These are phyloP conservation scores for Ustilago hordei DNA, from an alignment of 1,284 basidiomycete genomes.

Conservation along the genomic window DNA sequence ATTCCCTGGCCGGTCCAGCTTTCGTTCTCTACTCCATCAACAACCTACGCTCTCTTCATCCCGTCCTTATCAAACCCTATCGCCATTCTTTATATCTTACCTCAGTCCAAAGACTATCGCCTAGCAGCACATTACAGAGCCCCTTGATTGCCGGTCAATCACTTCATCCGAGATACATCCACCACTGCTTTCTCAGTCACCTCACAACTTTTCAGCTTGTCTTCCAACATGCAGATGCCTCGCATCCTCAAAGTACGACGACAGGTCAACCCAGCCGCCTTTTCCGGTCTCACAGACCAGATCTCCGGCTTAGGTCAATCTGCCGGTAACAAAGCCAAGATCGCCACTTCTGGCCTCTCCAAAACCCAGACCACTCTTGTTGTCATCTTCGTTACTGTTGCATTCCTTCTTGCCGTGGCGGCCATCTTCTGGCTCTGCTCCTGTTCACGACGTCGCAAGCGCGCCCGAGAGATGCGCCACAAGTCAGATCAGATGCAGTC, in stretches of 20 bases:
- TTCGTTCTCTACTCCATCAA: neutral
- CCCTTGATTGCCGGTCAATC: slow-evolving; percentile 24
- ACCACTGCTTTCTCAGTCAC: neutral
- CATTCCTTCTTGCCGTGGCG: slow-evolving; percentile 17
- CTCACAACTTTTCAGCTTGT: neutral
- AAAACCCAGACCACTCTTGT: slow-evolving; percentile 22
- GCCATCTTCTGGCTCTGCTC: slow-evolving; percentile 45
- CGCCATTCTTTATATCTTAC: neutral
- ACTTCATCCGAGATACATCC: neutral
- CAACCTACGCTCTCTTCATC: neutral
- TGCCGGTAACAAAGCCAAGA: slow-evolving; percentile 25
- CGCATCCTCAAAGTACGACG: slow-evolving; percentile 19
- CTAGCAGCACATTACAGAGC: neutral
- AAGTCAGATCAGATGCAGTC: slow-evolving; percentile 22
- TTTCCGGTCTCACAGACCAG: slow-evolving; percentile 45
- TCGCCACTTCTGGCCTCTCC: slow-evolving; percentile 27
- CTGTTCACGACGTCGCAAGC: slow-evolving; percentile 30
- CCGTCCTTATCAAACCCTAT: neutral
- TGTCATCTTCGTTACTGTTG: slow-evolving; percentile 28
- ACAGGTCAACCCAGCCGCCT: slow-evolving; percentile 46
- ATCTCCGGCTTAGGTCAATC: slow-evolving; percentile 31
- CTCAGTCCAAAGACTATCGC: neutral
- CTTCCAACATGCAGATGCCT: slow-evolving; percentile 12
- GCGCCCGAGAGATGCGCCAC: slow-evolving; percentile 26
- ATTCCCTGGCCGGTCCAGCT: slow-evolving; percentile 14